phyloP scores from a whole-genome alignment of 164 flowering plant genomes.

The Euptelea pleiosperma region DNA sequence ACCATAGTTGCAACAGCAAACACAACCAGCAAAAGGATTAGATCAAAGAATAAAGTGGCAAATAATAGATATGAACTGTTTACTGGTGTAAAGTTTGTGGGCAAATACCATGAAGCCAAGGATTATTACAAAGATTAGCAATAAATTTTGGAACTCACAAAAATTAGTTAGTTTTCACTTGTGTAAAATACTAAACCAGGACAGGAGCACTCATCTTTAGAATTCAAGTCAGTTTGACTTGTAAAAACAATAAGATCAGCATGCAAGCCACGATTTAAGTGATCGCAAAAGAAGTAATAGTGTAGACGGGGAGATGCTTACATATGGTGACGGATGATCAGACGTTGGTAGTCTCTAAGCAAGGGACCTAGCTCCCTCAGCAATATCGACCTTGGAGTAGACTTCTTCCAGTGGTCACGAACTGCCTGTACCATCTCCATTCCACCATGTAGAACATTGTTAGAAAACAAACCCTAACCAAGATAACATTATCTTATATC shows the following conservation, averaged over 20 bases:
- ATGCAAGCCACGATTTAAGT: not conserved
- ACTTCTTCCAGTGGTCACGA: constrained; percentile 76
- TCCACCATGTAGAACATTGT: constrained; percentile 11
- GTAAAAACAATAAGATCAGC: not conserved
- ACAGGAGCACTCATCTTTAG: too few species aligned
- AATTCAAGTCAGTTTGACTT: too few species aligned
- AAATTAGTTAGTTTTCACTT: too few species aligned
- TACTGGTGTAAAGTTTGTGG: not conserved
- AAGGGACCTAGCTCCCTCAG: constrained; percentile 83
- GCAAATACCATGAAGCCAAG: not conserved
- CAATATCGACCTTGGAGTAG: constrained; percentile 47
- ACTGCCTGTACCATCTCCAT: constrained; percentile 45
- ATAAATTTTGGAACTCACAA: constrained; percentile 1
- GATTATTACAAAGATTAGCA: not conserved
- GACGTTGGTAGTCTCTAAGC: constrained; percentile 87
- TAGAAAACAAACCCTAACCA: constrained; percentile 3
- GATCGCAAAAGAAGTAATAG: not conserved
- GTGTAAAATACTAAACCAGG: too few species aligned
- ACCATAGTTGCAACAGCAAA: constrained; percentile 18
- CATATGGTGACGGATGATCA: constrained; percentile 51
- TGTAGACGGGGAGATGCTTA: constrained; percentile 35
- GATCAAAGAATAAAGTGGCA: not conserved
- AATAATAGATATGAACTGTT: not conserved
- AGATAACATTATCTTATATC: constrained; percentile 4
- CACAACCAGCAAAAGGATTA: constrained; percentile 6